A percentile compares a stretch with the other conserved stretches of the same genome.
These are phyloP conservation scores for Achaetomiella virescens DNA, from an alignment of 495 filamentous ascomycete genomes.

Conservation along the genomic window DNA sequence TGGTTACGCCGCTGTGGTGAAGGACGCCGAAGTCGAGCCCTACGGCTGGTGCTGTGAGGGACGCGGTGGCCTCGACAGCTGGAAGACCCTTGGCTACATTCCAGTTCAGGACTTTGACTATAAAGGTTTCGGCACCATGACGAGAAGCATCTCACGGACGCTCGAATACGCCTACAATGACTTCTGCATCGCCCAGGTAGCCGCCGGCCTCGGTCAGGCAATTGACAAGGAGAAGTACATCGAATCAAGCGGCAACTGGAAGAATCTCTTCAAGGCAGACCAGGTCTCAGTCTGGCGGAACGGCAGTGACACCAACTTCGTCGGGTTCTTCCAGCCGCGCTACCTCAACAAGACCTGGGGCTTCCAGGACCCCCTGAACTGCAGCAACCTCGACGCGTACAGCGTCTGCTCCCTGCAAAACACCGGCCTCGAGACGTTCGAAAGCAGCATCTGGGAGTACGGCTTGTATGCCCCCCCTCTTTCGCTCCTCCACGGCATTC, in stretches of 20 bases:
- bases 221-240: conserved; percentile 57
- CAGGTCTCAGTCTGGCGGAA: conserved; percentile 53
- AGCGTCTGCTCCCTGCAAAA: conserved; percentile 58
- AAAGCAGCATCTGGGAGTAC: conserved; percentile 67
- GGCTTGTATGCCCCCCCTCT: conserved; percentile 45
- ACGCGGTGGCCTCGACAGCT: conserved; percentile 59
- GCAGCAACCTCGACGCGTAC: conserved; percentile 46
- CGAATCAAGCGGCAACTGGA: conserved; percentile 58
- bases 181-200: conserved; percentile 64
- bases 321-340: conserved; percentile 63
- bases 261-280: conserved; percentile 59
- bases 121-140: conserved; percentile 62
- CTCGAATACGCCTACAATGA: conserved; percentile 77
- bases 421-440: conserved; percentile 61
- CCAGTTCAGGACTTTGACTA: conserved; percentile 63
- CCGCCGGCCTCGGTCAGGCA: conserved; percentile 45
- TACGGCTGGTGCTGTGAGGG: conserved; percentile 66
- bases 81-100: conserved; percentile 64
- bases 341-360: conserved; percentile 62
- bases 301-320: conserved; percentile 55
- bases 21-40: conserved; percentile 70
- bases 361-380: conserved; percentile 63
- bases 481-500: not conserved
- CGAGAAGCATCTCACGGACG: conserved; percentile 63
- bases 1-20: conserved; percentile 67